Percentiles rank a stretch among this genome's conserved stretches.
Evolutionary conservation across 441 rosid genomes (phyloP).

Genomic region (Adansonia grandidieri): DNA sequence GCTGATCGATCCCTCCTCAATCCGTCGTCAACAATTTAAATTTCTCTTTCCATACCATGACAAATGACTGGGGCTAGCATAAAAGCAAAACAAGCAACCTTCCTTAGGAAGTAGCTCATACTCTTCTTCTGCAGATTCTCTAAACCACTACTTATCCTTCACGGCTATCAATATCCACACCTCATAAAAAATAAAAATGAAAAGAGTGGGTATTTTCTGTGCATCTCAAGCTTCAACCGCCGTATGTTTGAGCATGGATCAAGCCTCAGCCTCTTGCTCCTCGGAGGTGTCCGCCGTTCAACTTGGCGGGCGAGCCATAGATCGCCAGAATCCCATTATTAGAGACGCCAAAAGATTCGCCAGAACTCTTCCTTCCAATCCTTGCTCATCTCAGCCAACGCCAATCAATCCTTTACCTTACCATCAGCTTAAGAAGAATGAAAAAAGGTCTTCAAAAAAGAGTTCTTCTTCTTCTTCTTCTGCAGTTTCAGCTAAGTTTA

Average conservation of each 20-base stretch:
- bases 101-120: constrained; percentile 28
- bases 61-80: background rate
- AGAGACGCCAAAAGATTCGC: constrained; percentile 69
- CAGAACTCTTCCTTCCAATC: constrained; percentile 52
- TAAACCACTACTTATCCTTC: constrained; percentile 34
- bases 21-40: too few relatives aligned
- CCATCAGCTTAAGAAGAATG: constrained; percentile 47
- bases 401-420: constrained; percentile 63
- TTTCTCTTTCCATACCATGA: too few relatives aligned
- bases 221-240: constrained; percentile 82
- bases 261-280: constrained; percentile 49
- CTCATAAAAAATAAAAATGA: constrained; percentile 34
- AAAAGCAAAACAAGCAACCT: constrained; percentile 36
- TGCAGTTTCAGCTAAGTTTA: constrained; percentile 10
- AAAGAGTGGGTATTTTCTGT: constrained; percentile 59
- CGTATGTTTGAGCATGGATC: constrained; percentile 64
- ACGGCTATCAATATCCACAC: constrained; percentile 23
- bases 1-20: too few relatives aligned
- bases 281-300: constrained; percentile 37
- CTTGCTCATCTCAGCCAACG: constrained; percentile 51
- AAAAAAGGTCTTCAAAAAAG: constrained; percentile 29
- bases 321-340: constrained; percentile 94
- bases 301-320: constrained; percentile 80
- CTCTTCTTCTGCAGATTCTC: constrained; percentile 40
- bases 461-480: background rate